Percentiles rank a stretch among this genome's conserved stretches.
Evolutionary conservation across 192 early-diverging fungal species (phyloP).

Genomic region (Thoreauomyces humboldtii): DNA sequence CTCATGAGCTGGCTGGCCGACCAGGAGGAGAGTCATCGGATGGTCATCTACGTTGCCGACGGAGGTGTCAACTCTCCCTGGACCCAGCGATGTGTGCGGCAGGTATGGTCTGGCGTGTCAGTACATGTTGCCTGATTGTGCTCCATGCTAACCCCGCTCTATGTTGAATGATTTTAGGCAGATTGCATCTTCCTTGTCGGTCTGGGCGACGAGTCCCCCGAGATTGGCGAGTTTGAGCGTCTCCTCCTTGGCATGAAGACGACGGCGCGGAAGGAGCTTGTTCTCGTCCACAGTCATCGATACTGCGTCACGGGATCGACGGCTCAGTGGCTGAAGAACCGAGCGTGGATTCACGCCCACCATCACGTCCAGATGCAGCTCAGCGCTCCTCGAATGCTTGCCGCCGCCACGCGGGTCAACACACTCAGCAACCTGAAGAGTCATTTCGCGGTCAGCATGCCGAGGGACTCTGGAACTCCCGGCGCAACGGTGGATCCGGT

Average conservation of each 20-base stretch:
- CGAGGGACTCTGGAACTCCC: not conserved
- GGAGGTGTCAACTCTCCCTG: slow-evolving; percentile 84
- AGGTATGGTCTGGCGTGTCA: no score
- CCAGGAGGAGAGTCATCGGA: slow-evolving; percentile 81
- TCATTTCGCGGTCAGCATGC: slow-evolving; percentile 37
- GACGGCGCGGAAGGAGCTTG: slow-evolving; percentile 95
- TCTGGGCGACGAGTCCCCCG: slow-evolving; percentile 82
- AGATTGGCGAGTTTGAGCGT: slow-evolving; percentile 90
- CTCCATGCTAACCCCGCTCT: not conserved
- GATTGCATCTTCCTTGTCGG: slow-evolving; percentile 96
- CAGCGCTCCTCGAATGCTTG: slow-evolving; percentile 27
- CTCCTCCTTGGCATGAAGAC: slow-evolving; percentile 91
- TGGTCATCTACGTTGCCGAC: slow-evolving; percentile 96
- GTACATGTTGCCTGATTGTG: slow-evolving; percentile 8
- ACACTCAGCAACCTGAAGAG: slow-evolving; percentile 36
- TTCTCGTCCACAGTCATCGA: slow-evolving; percentile 81
- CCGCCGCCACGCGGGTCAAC: slow-evolving; percentile 28
- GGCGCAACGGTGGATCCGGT: not conserved
- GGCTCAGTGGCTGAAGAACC: slow-evolving; percentile 86
- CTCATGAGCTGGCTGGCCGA: slow-evolving; percentile 90
- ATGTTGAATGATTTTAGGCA: no score
- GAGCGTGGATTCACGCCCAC: slow-evolving; percentile 94
- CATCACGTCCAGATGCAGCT: slow-evolving; percentile 80
- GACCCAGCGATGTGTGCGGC: slow-evolving; percentile 93
- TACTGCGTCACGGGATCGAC: slow-evolving; percentile 78